Conservation (phyloP, 2,329 filamentous ascomycete species). For the Aspergillus phoenicis region DNA sequence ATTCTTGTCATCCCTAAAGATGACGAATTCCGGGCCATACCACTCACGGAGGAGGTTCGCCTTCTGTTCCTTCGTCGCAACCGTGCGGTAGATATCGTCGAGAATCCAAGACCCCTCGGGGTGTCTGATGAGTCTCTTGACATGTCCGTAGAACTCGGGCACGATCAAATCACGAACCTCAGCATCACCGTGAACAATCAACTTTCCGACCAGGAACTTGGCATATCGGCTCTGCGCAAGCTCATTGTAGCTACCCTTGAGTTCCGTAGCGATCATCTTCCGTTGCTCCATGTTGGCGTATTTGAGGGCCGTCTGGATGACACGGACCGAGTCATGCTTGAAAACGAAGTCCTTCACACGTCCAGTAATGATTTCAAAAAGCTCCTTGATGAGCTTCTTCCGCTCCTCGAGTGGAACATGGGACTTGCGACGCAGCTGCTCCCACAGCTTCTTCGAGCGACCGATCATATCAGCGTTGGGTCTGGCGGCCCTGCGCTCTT, state of each 20-base stretch:
- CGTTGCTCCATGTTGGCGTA: conserved; percentile 85
- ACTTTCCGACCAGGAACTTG: conserved; percentile 95
- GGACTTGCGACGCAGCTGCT: conserved; percentile 86
- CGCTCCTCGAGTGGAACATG: conserved; percentile 89
- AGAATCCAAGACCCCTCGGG: conserved; percentile 96
- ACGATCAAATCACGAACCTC: conserved; percentile 88
- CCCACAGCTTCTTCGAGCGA: conserved; percentile 95
- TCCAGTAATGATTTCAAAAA: conserved; percentile 89
- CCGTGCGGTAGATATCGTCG: conserved; percentile 90
- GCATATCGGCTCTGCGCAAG: conserved; percentile 94
- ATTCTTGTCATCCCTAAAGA: conserved; percentile 67
- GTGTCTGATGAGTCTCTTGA: conserved; percentile 92
- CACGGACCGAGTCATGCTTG: conserved; percentile 96
- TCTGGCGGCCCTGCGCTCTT: conserved; percentile 88
- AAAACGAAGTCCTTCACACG: conserved; percentile 94
- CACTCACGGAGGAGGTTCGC: conserved; percentile 84
- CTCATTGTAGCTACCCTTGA: conserved; percentile 80
- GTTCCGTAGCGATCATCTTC: conserved; percentile 81
- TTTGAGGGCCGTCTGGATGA: conserved; percentile 95
- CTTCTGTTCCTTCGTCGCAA: conserved; percentile 85
- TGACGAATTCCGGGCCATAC: conserved; percentile 91
- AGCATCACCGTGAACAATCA: conserved; percentile 86
- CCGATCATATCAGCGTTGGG: conserved; percentile 87
- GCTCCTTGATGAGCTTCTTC: conserved; percentile 80
- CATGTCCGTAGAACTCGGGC: conserved; percentile 91